Conservation (phyloP, 2,329 filamentous ascomycete species). For the Fusarium lyarnte region DNA sequence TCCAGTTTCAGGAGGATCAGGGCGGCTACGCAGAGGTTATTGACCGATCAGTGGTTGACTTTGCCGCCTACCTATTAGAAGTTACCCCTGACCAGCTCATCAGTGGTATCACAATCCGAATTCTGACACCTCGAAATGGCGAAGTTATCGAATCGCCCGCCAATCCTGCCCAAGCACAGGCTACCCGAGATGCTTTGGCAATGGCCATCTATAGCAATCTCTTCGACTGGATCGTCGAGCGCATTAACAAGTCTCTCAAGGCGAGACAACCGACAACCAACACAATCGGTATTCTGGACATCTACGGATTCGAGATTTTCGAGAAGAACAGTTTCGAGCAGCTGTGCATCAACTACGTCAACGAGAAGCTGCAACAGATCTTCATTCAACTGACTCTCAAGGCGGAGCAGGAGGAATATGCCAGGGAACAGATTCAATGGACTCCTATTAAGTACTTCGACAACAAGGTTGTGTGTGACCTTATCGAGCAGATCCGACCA, state of each 20-base stretch:
- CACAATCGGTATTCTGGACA: constrained; percentile 96
- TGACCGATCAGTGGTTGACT: constrained; percentile 92
- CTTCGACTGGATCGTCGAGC: constrained; percentile 97
- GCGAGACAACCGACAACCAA: constrained; percentile 80
- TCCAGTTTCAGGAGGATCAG: constrained; percentile 90
- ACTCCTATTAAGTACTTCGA: constrained; percentile 99
- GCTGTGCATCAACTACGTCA: constrained; percentile 99
- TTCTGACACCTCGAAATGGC: constrained; percentile 75
- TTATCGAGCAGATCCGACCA: constrained; percentile 92
- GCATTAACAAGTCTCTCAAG: constrained; percentile 88
- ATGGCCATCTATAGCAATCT: constrained; percentile 98
- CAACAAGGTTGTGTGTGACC: constrained; percentile 97
- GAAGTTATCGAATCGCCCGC: constrained; percentile 79
- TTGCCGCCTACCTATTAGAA: constrained; percentile 92
- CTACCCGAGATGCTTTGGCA: constrained; percentile 89
- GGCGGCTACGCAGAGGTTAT: constrained; percentile 85
- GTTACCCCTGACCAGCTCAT: constrained; percentile 83
- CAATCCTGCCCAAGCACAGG: constrained; percentile 84
- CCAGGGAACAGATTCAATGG: constrained; percentile 95
- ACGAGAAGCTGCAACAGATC: constrained; percentile 98
- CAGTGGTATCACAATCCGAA: constrained; percentile 87
- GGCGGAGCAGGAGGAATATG: constrained; percentile 97
- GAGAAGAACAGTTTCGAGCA: constrained; percentile 99
- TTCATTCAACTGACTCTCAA: constrained; percentile 98
- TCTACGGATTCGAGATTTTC: constrained; percentile 99